Base-by-base conservation (phyloP, 768 basidiomycete genomes). In the Kwoniella sp. region DNA sequence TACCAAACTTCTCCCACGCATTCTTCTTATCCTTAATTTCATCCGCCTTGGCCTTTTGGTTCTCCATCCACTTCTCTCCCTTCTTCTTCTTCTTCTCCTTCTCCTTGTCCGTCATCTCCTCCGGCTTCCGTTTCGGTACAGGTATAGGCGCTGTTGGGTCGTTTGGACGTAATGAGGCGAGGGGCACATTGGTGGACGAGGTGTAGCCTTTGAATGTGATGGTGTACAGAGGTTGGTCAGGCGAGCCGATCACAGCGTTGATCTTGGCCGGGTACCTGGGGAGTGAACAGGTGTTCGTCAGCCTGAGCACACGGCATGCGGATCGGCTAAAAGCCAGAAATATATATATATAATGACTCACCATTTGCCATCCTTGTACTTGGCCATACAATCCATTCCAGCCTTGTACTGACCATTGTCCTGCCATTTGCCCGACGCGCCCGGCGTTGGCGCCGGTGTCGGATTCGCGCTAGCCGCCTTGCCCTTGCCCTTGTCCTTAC, bases 1-100 rank as follows among this genome's bases (percentile, higher is more conserved):
- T 78, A 2, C 78, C 80, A 71, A 81, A 81, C 64, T 70, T 77
- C 59, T 80, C 74, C 80, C 80, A 81, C 13, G 78, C 77, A 59
- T 65, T 68, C 71, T 79, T 78, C 73, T 81, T 81, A 44, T 76
- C 71, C 55, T 77, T 76, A 40, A 76, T 71, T 54, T 79, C 80
- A 37, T 79, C 72, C 36, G 78, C 72, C 60, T 74, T 78, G 15
- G 69, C 71, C 49, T 78, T 71, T 58, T 78, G 77, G 19, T 60
- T 69, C 62, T 77, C 79, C 64, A 77, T 74, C 80, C 80, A 80
- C 56, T 79, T 79, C 54, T 81, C 80, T 29, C 77, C 79, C 72
- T 81, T 81, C 67, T 71, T 72, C 69, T 78, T 80, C 70, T 78
- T 79, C 72, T 77, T 77, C 58, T 79, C 80, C 68, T 80, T 80